Base-by-base conservation (phyloP, 257 asterid genomes). In the Euphrasia confusa region DNA sequence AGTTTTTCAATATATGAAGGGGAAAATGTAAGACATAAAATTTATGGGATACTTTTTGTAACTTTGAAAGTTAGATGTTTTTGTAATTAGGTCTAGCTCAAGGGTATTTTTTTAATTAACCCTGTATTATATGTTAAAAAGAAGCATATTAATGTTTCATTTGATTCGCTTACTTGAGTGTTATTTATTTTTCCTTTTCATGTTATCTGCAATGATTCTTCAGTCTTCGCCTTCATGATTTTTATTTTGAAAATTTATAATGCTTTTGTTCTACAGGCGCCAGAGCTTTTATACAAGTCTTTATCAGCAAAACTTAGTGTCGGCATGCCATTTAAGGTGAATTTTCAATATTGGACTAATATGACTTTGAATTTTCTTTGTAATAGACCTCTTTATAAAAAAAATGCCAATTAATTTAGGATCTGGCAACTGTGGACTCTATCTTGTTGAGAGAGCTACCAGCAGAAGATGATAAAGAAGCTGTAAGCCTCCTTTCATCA, bases 381-480 rank as follows among this genome's bases (percentile, higher is more conserved):
- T 30, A 3, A 30, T 4, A 30, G 4, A 30, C 5, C 33, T 37
- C 42, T 7, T 37, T 37, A 9, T 8, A 35, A 35, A 35, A 35
- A 7, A 9, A 37, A 37, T 37, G 42, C 40, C 48, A 24, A 18
- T 57, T 64, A 54, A 42, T 72, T 53, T 77, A 91, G 97, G 99
- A 93, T 80, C 78, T 93, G 70, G 97, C 99, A 54, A 93, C 99
- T 55, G 97, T 89, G 60, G 99, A 93, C 84, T 87, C 99, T 10
- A 84, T 93, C 80, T 78, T 93, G 72, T 55, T 93, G 67, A 83
- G 99, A 73, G 94, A 93, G 71, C 96, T 93, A 73, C 99, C 99
- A 65, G 67, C 90, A 21, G 81, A 64, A 66, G 92, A 89, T 45
- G 96, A 89, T 70, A 87, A 75, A 75, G 90, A 82, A 71, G 83